Evolutionary conservation across 768 basidiomycete genomes (phyloP), one percentile per base, ranked within the genome.

Genomic region (Scleroderma bovista): DNA sequence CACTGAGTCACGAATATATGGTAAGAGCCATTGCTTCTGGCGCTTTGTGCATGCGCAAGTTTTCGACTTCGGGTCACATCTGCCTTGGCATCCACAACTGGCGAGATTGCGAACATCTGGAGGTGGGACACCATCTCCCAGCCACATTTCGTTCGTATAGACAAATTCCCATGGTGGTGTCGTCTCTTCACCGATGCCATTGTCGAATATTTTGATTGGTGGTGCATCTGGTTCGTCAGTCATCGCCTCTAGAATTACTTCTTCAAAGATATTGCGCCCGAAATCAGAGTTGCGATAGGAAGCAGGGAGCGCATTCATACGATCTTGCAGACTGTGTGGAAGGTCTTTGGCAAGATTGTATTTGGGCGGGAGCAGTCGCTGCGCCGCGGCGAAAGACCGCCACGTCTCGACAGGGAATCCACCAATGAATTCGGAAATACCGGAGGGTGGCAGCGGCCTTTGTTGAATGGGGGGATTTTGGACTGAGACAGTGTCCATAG

Each of bases 91-190:
- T 48, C 73, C 77, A 56, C 93, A 96, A 2, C 90, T 80, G 23
- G 74, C 59, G 40, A 92, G 66, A 22, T 71, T 71, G 31, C 69
- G 66, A 17, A 77, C 59, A 54, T 87, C 81, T 1, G 89, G 85
- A 11, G 75, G 75, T 0, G 84, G 81, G 2, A 93, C 85, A 5
- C 72, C 80, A 12, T 81, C 74, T 2, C 78, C 80, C 51, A 83
- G 81, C 76, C 87, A 86, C 73, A 93, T 81, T 46, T 79, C 69
- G 63, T 95, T 93, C 11, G 87, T 83, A 63, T 95, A 95, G 52
- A 84, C 73, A 58, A 93, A 96, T 58, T 95, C 92, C 80, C 87
- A 91, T 22, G 78, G 78, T 0, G 93, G 92, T 19, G 83, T 78
- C 10, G 79, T 72, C 52, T 86, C 84, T 9, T 73, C 62, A 52